Evolutionary conservation across 257 asterid species (phyloP).

Genomic region (Leptodermis oblonga): DNA sequence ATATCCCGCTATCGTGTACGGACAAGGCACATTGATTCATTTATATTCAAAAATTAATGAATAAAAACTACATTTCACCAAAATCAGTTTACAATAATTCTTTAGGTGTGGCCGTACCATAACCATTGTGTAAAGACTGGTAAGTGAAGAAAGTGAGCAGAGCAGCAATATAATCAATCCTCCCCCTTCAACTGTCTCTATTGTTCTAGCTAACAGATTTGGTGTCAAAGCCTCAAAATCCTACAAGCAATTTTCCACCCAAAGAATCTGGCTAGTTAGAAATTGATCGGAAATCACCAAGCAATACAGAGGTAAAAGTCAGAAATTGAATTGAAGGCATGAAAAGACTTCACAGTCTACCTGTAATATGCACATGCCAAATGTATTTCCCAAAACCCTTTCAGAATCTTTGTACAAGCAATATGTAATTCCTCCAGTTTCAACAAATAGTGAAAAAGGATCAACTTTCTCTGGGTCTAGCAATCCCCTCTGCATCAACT

Average conservation of each 20-base stretch:
- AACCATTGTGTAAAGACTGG: constrained; percentile 87
- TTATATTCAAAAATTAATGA: neutral
- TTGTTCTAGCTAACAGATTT: constrained; percentile 94
- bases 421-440: constrained; percentile 69
- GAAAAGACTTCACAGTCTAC: constrained; percentile 28
- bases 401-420: constrained; percentile 89
- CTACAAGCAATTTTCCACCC: constrained; percentile 26
- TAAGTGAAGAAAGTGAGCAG: constrained; percentile 80
- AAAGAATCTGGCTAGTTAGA: neutral
- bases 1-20: no score
- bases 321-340: constrained; percentile 2
- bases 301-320: neutral
- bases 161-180: constrained; percentile 86
- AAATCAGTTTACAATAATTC: neutral
- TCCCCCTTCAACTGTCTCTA: constrained; percentile 99
- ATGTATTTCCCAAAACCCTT: constrained; percentile 94
- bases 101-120: constrained; percentile 47
- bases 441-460: constrained; percentile 66
- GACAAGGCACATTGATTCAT: no score
- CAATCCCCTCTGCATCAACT: constrained; percentile 57
- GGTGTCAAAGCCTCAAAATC: constrained; percentile 99
- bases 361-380: constrained; percentile 98
- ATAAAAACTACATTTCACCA: neutral
- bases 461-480: constrained; percentile 78
- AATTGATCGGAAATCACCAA: neutral